These are phyloP conservation scores for Trichoderma simmonsii DNA, from an alignment of 2,329 filamentous ascomycete genomes.

Conservation along the genomic window DNA sequence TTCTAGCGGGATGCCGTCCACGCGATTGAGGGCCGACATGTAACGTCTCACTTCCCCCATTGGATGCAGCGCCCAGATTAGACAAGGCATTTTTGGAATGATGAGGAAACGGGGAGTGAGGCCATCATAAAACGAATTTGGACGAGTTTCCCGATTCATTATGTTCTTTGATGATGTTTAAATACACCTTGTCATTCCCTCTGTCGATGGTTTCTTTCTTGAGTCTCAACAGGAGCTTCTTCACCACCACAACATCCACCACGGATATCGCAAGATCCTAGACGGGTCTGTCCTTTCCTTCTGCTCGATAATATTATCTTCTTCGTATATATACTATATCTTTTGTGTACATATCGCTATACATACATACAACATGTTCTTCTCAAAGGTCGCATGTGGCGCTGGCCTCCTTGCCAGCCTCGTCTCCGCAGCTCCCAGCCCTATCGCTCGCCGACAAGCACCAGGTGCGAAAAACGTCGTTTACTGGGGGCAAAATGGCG, in stretches of 20 bases:
- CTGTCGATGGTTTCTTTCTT: not conserved
- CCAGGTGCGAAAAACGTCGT: slow-evolving; percentile 31
- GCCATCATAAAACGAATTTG: not conserved
- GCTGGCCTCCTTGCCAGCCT: slow-evolving; percentile 14
- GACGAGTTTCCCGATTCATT: not conserved
- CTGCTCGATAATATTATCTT: not conserved
- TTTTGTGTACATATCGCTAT: not conserved
- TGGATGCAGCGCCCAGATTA: slow-evolving; percentile 11
- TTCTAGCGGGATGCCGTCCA: not conserved
- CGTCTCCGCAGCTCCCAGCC: slow-evolving; percentile 16
- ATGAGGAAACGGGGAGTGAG: not conserved
- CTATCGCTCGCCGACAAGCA: slow-evolving; percentile 12
- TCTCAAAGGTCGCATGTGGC: not conserved
- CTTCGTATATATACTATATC: slow-evolving; percentile 4
- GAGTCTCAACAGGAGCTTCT: slow-evolving; percentile 9
- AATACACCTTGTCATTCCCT: not conserved
- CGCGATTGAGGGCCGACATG: not conserved
- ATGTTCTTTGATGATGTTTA: not conserved
- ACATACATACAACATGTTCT: slow-evolving; percentile 16
- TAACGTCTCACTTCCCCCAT: slow-evolving; percentile 11
- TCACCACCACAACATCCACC: not conserved
- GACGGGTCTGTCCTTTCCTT: slow-evolving; percentile 15
- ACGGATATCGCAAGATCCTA: not conserved
- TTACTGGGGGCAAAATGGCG: slow-evolving; percentile 30
- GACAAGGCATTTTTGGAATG: not conserved